Evolutionary conservation across 305 asterid species (phyloP), one percentile per base, ranked within the genome.

Genomic region (Fraxinus angustifolia): DNA sequence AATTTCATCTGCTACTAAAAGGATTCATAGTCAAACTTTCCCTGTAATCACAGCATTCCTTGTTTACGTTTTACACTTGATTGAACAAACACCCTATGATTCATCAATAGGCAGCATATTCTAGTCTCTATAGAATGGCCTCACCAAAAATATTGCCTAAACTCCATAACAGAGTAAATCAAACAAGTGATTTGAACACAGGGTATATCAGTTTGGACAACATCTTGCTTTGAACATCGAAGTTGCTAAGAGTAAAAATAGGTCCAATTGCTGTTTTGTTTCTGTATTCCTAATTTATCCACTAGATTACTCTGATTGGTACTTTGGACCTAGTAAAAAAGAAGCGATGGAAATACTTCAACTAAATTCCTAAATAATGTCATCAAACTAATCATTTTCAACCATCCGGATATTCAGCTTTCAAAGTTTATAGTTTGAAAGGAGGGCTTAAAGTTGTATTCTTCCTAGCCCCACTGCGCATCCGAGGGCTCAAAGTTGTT

Each of bases 1-100:
- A 65, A 28, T 17, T 53, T 83, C 90, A 58, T 78, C 78, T 28
- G 72, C 86, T 34, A 45, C 80, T 17, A 36, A 10, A 68, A 70
- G 30, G 31, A 65, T 78, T 50, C 80, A 14, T 58, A 75, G 40
- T 67, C 40, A 50, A 83, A 31, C 35, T 83, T 79, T 76, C 80
- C 77, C 40, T 23, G 35, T 75, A 31, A 26, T 23, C 38, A 7
- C 76, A 7, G 11, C 65, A 72, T 75, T 77, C 83, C 40, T 75
- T 45, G n/a, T 78, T 82, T 80, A 6, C 81, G 65, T 62, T 67
- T 31, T 58, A 56, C 65, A 35, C 30, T 48, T 42, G 78, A 77
- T 4, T 30, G 30, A 7, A 58, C 16, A 21, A 30, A n/a, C 30
- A 58, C 33, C 42, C 35, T 58, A 2, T 6, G 50, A 65, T 14